These are phyloP conservation scores for Camellia granthamiana DNA, from an alignment of 148 eudicot genomes.

Conservation along the genomic window DNA sequence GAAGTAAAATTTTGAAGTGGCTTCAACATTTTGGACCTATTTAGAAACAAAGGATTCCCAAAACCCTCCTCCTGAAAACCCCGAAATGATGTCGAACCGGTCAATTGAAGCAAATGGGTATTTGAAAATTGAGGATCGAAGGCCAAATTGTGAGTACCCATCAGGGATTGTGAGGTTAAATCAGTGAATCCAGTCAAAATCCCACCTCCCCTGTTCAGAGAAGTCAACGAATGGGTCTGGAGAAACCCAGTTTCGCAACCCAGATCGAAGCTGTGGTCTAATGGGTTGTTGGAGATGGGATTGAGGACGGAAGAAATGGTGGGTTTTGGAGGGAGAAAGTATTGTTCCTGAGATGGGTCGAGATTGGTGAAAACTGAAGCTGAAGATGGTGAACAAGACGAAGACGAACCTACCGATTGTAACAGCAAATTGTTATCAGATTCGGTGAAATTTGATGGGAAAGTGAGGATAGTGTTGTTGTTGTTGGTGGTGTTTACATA, in stretches of 20 bases:
- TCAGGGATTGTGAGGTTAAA: slow-evolving; percentile 37
- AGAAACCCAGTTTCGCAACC: slow-evolving; percentile 41
- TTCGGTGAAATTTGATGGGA: slow-evolving; percentile 36
- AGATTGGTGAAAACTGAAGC: slow-evolving; percentile 51
- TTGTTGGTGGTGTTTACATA: slow-evolving; percentile 16
- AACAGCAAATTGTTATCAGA: slow-evolving; percentile 31
- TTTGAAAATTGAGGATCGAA: slow-evolving; percentile 36
- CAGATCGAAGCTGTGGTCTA: slow-evolving; percentile 35
- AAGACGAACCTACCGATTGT: slow-evolving; percentile 60
- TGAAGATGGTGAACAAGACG: slow-evolving; percentile 72
- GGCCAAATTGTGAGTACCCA: slow-evolving; percentile 43
- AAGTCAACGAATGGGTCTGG: slow-evolving; percentile 26
- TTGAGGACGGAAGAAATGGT: slow-evolving; percentile 14
- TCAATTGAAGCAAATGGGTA: slow-evolving; percentile 44
- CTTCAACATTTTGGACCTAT: slow-evolving; percentile 62
- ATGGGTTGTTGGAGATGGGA: slow-evolving; percentile 31
- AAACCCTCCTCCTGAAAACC: slow-evolving; percentile 37
- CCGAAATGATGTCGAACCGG: slow-evolving; percentile 36
- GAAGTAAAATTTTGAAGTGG: slow-evolving; percentile 76
- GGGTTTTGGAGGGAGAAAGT: slow-evolving; percentile 40
- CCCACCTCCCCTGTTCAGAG: slow-evolving; percentile 33
- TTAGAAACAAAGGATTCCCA: slow-evolving; percentile 45
- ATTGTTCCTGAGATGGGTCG: slow-evolving; percentile 44
- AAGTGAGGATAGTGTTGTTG: slow-evolving; percentile 22
- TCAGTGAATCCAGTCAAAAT: slow-evolving; percentile 45